These are phyloP conservation scores for Talaromyces nanjingensis DNA, from an alignment of 495 filamentous ascomycete genomes.

Conservation along the genomic window DNA sequence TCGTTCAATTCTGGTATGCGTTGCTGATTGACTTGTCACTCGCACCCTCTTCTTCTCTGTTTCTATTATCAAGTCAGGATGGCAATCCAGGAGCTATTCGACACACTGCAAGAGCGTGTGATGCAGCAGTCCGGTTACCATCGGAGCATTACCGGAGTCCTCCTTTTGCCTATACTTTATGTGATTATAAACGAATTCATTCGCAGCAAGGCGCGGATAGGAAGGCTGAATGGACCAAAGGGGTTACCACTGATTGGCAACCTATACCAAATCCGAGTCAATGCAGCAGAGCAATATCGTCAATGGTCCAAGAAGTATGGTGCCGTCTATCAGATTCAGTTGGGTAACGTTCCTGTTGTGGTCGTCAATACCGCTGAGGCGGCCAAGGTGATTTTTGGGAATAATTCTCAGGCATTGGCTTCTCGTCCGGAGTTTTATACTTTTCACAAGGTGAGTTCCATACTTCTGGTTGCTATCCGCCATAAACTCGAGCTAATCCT, in stretches of 20 bases:
- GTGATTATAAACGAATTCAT: conserved; percentile 46
- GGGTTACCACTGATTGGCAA: conserved; percentile 59
- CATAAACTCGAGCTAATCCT: not conserved
- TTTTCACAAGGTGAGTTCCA: conserved; percentile 49
- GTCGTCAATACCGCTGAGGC: conserved; percentile 53
- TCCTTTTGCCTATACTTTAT: conserved; percentile 18
- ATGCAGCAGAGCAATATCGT: conserved; percentile 55
- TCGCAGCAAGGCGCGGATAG: conserved; percentile 41
- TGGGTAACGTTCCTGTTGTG: conserved; percentile 55
- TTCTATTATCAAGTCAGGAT: not conserved
- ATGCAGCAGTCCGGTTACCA: not conserved
- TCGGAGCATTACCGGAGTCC: not conserved
- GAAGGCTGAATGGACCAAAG: conserved; percentile 45
- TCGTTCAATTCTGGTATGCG: not conserved
- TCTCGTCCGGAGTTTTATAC: conserved; percentile 58
- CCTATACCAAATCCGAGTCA: conserved; percentile 49
- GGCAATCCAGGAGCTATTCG: not conserved
- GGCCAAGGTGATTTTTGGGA: conserved; percentile 50
- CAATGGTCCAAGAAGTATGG: conserved; percentile 52
- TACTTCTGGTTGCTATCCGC: too few species aligned
- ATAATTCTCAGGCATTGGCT: conserved; percentile 44
- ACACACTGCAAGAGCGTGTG: not conserved
- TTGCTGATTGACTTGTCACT: not conserved
- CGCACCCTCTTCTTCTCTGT: not conserved
- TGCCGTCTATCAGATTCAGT: conserved; percentile 55